Evolutionary conservation across 495 filamentous ascomycete genomes (phyloP), one percentile per base, ranked within the genome.

Genomic region (Aspergillus carlsbadensis): DNA sequence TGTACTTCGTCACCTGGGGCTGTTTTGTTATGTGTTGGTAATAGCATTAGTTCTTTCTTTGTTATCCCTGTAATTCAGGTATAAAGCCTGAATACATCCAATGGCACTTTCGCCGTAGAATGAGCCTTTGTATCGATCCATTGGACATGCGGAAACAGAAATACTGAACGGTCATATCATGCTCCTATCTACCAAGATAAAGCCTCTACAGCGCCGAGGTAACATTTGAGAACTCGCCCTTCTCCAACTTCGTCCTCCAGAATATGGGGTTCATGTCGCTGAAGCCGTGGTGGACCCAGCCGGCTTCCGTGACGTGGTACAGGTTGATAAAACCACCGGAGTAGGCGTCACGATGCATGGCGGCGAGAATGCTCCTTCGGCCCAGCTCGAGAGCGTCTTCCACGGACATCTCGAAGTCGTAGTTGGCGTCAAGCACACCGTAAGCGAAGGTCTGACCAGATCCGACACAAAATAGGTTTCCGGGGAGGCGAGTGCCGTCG

Each of bases 381-480:
- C 94, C 94, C 48, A 98, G 82, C 67, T 90, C 91, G 56, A 98
- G 79, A 39, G 94, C 94, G 56, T 95, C 90, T 74, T 95, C 84
- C 55, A 86, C 87, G 22, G 75, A 83, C 70, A 98, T 67, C 46
- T 98, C 91, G 72, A 96, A 97, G 24, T 77, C 76, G 75, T 98
- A 98, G 79, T 96, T 88, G 29, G 93, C 89, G 69, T 98, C 94
- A 57, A 98, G 78, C 64, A 98, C 94, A 74, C 94, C 94, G 72
- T 98, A 98, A 47, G 94, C 94, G 70, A 98, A 98, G 2, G 95
- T 98, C 81, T 98, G 94, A 66, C 94, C 94, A 44, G 89, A 94
- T 37, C 94, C 94, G 56, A 98, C 94, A 76, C 95, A 98, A 82
- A 98, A 98, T 57, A 98, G 78, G 77, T 98, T 95, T 37, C 94